Conservation (phyloP, 129 eudicot species). For the Saposhnikovia divaricata region DNA sequence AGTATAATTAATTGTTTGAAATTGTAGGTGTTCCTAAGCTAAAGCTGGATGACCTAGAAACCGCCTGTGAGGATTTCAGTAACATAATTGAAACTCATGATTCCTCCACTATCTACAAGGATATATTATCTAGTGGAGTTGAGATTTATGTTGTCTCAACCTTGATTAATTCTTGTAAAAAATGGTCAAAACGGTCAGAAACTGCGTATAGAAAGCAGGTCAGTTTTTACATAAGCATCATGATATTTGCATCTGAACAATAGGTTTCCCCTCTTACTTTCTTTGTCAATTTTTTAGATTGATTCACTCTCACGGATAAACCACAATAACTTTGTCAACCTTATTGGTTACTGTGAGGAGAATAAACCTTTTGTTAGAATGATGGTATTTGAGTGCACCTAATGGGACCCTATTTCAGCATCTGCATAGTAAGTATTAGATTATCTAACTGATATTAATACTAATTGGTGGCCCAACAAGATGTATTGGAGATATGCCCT, state of each 20-base stretch:
- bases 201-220: constrained; percentile 65
- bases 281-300: constrained; percentile 37
- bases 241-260: not conserved
- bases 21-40: constrained; percentile 86
- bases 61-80: constrained; percentile 96
- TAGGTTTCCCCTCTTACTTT: not conserved
- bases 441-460: not conserved
- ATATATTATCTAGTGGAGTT: constrained; percentile 86
- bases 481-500: not conserved
- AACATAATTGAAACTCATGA: constrained; percentile 58
- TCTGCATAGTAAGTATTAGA: constrained; percentile 57
- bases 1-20: not conserved
- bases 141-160: constrained; percentile 78
- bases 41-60: constrained; percentile 73
- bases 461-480: not conserved
- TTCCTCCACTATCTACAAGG: constrained; percentile 61
- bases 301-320: constrained; percentile 67
- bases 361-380: constrained; percentile 71
- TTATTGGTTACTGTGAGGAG: constrained; percentile 91
- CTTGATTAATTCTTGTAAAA: constrained; percentile 31
- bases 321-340: constrained; percentile 88
- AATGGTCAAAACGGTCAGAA: constrained; percentile 75
- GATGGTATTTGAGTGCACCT: constrained; percentile 97
- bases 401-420: constrained; percentile 81
- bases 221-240: constrained; percentile 9